Evolutionary conservation across 192 early-diverging fungal genomes (phyloP), one percentile per base, ranked within the genome.

Genomic region (Funneliformis mosseae): DNA sequence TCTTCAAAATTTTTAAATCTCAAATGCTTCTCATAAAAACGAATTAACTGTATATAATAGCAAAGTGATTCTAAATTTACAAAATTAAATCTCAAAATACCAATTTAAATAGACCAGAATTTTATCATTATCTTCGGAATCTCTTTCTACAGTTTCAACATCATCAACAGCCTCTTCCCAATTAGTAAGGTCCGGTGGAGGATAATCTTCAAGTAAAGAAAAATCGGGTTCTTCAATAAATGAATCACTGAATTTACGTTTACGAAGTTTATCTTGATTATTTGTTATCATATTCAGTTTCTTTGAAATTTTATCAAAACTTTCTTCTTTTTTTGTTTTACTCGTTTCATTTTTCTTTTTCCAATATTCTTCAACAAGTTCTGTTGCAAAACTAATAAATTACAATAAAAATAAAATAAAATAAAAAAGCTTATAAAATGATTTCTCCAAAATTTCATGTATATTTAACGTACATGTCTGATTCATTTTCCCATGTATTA

Each of bases 401-500:
- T 5, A 68, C 39, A 21, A 50, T 28, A 12, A 2, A 28, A 28
- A 27, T 25, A 27, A 0, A 28, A n/a, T n/a, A n/a, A n/a, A n/a
- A n/a, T n/a, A 28, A 64, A 27, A 1, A 27, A 21, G 23, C 11
- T 28, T 27, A 11, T 27, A 27, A 28, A 27, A 64, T 10, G 7
- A 64, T 64, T 1, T 55, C 18, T 55, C 5, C 23, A 63, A 64
- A 28, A 12, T 27, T 12, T 25, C 0, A 48, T 46, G 25, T n/a
- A 46, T 25, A 18, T 14, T 23, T n/a, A 61, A 63, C 48, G 25
- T 68, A 60, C 28, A 91, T 79, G 76, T 91, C 88, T 14, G 88
- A 86, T 60, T 90, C 85, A 7, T 70, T 78, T 50, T 91, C 90
- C 90, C 90, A 91, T 0, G 90, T 90, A 83, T 89, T 88, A 16